These are phyloP conservation scores for Mycena alexandri DNA, from an alignment of 768 basidiomycete species.

Conservation along the genomic window DNA sequence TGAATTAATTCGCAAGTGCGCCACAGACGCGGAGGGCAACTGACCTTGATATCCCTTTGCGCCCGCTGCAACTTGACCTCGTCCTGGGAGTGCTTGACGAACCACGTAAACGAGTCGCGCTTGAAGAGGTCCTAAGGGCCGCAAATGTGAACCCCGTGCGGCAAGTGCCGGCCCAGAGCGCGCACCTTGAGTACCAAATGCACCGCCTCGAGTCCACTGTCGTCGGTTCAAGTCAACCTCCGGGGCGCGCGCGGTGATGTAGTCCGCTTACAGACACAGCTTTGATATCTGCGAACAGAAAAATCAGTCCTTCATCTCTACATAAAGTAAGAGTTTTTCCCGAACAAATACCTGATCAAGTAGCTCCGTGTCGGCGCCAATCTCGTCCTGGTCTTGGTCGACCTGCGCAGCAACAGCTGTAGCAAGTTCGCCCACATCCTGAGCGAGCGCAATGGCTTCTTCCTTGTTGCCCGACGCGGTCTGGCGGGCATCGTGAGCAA, in stretches of 20 bases:
- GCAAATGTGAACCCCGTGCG: neutral
- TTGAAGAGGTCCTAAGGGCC: conserved; percentile 29
- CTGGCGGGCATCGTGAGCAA: conserved; percentile 10
- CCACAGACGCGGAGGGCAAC: neutral
- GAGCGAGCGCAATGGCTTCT: conserved; percentile 34
- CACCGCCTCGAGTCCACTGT: conserved; percentile 36
- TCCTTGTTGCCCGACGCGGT: conserved; percentile 33
- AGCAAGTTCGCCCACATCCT: conserved; percentile 32
- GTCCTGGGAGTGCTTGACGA: conserved; percentile 36
- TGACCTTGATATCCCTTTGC: conserved; percentile 35
- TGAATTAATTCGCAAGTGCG: neutral
- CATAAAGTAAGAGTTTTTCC: neutral
- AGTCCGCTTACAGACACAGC: conserved; percentile 35
- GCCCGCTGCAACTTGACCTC: conserved; percentile 31
- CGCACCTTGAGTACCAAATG: conserved; percentile 33
- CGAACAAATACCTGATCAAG: conserved; percentile 21
- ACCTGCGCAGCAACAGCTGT: conserved; percentile 32
- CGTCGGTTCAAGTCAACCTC: conserved; percentile 29
- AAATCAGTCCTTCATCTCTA: neutral
- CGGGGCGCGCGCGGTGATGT: conserved; percentile 1
- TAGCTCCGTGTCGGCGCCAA: conserved; percentile 29
- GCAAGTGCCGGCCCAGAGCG: neutral
- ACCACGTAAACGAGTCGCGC: conserved; percentile 34
- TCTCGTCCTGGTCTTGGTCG: conserved; percentile 31
- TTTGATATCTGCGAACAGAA: conserved; percentile 22